Base-by-base conservation (phyloP, 345 rosid genomes). In the Iberis pinnata region DNA sequence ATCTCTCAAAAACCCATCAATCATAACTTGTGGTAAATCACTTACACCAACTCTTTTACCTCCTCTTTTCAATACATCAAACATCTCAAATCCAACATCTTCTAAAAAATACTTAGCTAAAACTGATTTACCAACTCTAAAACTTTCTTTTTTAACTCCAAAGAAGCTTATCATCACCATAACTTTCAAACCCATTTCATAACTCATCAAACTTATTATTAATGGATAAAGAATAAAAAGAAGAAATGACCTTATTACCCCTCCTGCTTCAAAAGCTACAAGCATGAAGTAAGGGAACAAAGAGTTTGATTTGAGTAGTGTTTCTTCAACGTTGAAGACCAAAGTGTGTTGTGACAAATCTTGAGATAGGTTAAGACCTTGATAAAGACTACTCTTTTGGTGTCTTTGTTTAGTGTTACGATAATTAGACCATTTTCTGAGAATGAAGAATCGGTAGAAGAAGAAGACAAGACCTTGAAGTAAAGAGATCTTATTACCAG, bases 181-280 rank as follows among this genome's bases (percentile, higher is more conserved):
- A 9, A 72, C 5, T 46, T 69, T 76, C 12, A 80, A 20, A 4
- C 80, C 77, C 47, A 50, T 32, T 12, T 72, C 73, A 18, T 60
- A 55, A 17, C 80, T 71, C 46, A 73, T 54, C 27, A 76, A 18
- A 13, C 53, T 57, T 44, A 78, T 57, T 44, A 78, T 51, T 1
- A 78, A 39, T 22, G 85, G 95, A 68, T 76, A 76, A 7, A 80
- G 25, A 41, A 78, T 58, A 10, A 85, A 64, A 46, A 85, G 64
- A 4, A 70, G 2, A 19, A 78, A 56, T 16, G 85, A 79, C 47
- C 89, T 73, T 10, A 78, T n/a, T 0, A 68, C 49, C 42, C 82
- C 78, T 22, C 84, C 84, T 0, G 75, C 81, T 73, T 85, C 86
- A 20, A 80, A 82, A 16, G 86, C 80, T 11, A 84, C 89, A 12